Percentiles rank a stretch among this genome's conserved stretches.
phyloP scores from a whole-genome alignment of 148 eudicot genomes.

The Linanthus parryae region DNA sequence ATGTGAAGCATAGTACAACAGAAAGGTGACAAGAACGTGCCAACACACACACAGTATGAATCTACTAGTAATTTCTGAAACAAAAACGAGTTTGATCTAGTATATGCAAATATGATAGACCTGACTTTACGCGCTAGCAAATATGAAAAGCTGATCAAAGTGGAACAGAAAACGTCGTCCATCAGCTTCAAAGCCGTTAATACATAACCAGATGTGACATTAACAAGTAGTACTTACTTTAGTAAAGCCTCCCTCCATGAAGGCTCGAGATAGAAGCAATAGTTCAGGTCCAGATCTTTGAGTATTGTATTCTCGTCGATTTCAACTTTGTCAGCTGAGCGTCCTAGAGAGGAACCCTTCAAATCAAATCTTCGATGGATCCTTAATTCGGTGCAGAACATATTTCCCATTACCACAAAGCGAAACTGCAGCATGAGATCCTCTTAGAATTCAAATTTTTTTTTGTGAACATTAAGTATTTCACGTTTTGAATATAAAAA shows the following conservation, averaged over 20 bases:
- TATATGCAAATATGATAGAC: too few species aligned
- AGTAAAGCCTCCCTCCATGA: constrained; percentile 78
- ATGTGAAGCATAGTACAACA: too few species aligned
- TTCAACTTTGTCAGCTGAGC: constrained; percentile 88
- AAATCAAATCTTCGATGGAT: constrained; percentile 93
- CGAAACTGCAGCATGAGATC: constrained; percentile 68
- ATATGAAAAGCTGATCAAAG: too few species aligned
- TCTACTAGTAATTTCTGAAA: too few species aligned
- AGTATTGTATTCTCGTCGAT: constrained; percentile 95
- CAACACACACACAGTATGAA: too few species aligned
- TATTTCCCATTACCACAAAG: constrained; percentile 98
- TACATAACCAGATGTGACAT: background rate
- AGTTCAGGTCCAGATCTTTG: constrained; percentile 89
- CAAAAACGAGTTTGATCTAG: too few species aligned
- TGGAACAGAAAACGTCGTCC: too few species aligned
- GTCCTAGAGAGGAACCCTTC: constrained; percentile 93
- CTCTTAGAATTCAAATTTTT: too few species aligned
- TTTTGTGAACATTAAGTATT: background rate
- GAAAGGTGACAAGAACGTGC: too few species aligned
- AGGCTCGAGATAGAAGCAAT: constrained; percentile 91
- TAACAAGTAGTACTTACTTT: constrained; percentile 40
- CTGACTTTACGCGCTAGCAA: too few species aligned
- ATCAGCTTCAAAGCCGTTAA: background rate
- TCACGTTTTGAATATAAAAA: too few species aligned
- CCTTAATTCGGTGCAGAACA: constrained; percentile 97